These are phyloP conservation scores for Fusarium austroafricanum DNA, from an alignment of 2,329 filamentous ascomycete species.

Conservation along the genomic window DNA sequence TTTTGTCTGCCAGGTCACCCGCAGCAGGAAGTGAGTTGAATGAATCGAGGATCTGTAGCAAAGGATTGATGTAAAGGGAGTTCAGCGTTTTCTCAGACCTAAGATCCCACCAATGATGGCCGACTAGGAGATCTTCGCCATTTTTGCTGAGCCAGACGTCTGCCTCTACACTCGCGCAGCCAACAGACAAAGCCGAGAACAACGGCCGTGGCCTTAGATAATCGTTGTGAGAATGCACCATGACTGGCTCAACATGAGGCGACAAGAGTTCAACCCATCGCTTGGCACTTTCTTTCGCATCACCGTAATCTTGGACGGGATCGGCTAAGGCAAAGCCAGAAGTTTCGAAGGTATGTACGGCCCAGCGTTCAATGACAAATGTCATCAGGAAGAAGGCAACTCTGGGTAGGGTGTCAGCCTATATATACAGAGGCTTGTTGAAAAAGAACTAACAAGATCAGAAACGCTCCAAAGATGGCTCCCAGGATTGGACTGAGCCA, in stretches of 20 bases:
- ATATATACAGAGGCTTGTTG: too few relatives aligned
- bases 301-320: slow-evolving; percentile 16
- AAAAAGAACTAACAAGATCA: slow-evolving; percentile 26
- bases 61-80: slow-evolving; percentile 71
- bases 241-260: slow-evolving; percentile 29
- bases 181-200: slow-evolving; percentile 69
- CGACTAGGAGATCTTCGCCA: slow-evolving; percentile 66
- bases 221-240: slow-evolving; percentile 73
- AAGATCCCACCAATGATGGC: slow-evolving; percentile 64
- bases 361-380: slow-evolving; percentile 26
- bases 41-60: slow-evolving; percentile 67
- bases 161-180: slow-evolving; percentile 73
- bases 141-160: slow-evolving; percentile 70
- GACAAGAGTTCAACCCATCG: slow-evolving; percentile 36
- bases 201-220: slow-evolving; percentile 73
- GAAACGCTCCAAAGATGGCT: not conserved
- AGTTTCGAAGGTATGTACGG: slow-evolving; percentile 28
- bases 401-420: slow-evolving; percentile 14
- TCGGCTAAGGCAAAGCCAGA: slow-evolving; percentile 27
- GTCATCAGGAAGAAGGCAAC: slow-evolving; percentile 23
- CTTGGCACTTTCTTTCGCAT: slow-evolving; percentile 23
- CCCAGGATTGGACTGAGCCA: slow-evolving; percentile 8
- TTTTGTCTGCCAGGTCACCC: rapidly evolving
- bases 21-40: slow-evolving; percentile 17
- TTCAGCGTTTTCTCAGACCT: slow-evolving; percentile 66